These are phyloP conservation scores for Globisporangium sylvaticum DNA, from an alignment of 352 stramenopile species.

Conservation along the genomic window DNA sequence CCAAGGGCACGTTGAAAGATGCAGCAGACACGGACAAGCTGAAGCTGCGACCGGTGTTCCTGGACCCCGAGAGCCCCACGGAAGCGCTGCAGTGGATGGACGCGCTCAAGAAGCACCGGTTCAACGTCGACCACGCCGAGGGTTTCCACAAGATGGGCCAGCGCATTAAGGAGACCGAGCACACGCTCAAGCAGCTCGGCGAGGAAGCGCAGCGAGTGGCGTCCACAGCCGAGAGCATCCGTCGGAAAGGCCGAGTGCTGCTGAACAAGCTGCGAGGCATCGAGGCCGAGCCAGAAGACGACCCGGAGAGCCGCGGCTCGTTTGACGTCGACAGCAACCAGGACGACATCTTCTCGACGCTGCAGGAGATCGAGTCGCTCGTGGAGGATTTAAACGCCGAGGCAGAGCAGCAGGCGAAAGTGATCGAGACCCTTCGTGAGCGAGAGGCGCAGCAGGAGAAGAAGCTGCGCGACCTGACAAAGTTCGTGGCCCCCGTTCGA, in stretches of 20 bases:
- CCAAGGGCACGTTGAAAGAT: conserved; percentile 23
- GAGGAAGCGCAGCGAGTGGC: conserved; percentile 11
- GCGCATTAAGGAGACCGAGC: conserved; percentile 36
- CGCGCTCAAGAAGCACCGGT: conserved; percentile 62
- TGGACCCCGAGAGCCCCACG: conserved; percentile 48
- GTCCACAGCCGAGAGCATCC: conserved; percentile 8
- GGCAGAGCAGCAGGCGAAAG: conserved; percentile 39
- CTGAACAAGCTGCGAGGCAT: conserved; percentile 22
- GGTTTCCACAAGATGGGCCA: conserved; percentile 32
- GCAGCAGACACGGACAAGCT: conserved; percentile 23
- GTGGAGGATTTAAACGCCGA: conserved; percentile 57
- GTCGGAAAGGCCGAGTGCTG: conserved; percentile 13
- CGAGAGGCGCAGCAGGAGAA: conserved; percentile 25
- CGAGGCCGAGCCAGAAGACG: background rate
- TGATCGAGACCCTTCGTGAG: conserved; percentile 31
- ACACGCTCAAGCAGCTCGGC: conserved; percentile 17
- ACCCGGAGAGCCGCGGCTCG: conserved; percentile 6
- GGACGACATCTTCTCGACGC: conserved; percentile 24
- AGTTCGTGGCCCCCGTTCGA: conserved; percentile 15
- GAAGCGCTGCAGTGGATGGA: conserved; percentile 69
- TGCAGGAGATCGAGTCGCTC: conserved; percentile 37
- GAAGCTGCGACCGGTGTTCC: conserved; percentile 60
- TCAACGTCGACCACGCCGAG: conserved; percentile 45
- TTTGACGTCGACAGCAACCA: conserved; percentile 8
- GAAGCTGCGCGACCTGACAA: conserved; percentile 27